phyloP scores from a whole-genome alignment of 2,329 filamentous ascomycete genomes.

The Diaporthe longicolla region DNA sequence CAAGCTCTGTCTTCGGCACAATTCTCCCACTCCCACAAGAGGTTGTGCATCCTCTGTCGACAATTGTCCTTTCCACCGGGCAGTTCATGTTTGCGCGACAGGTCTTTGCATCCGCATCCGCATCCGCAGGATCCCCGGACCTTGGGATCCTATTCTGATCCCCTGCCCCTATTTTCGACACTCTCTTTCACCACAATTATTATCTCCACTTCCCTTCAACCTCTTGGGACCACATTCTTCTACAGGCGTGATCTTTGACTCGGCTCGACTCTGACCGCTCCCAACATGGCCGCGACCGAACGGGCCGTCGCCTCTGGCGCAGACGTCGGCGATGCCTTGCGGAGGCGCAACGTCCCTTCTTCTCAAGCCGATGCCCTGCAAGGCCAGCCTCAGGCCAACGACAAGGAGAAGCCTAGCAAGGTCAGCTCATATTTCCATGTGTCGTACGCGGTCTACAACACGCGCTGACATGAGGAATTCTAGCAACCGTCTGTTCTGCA shows the following conservation, averaged over 20 bases:
- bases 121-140: slow-evolving; percentile 35
- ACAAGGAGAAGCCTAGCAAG: slow-evolving; percentile 73
- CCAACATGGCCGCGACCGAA: slow-evolving; percentile 64
- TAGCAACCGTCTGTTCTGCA: slow-evolving; percentile 71
- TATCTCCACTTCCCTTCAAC: slow-evolving; percentile 11
- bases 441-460: background rate
- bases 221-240: slow-evolving; percentile 4
- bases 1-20: slow-evolving; percentile 39
- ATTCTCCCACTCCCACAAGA: slow-evolving; percentile 26
- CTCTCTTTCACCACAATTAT: slow-evolving; percentile 36
- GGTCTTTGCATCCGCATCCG: slow-evolving; percentile 34
- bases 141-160: slow-evolving; percentile 19
- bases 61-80: slow-evolving; percentile 13
- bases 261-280: background rate
- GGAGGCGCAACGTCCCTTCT: slow-evolving; percentile 68
- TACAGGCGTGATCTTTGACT: background rate
- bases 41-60: slow-evolving; percentile 15
- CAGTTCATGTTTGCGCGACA: slow-evolving; percentile 35
- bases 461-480: slow-evolving; percentile 44
- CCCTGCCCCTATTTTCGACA: slow-evolving; percentile 33
- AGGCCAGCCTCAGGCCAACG: slow-evolving; percentile 61
- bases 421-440: slow-evolving; percentile 51
- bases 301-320: slow-evolving; percentile 73
- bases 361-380: slow-evolving; percentile 45
- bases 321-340: slow-evolving; percentile 69